phyloP scores from a whole-genome alignment of 2,329 filamentous ascomycete species.

The Rhynchosporium graminicola region DNA sequence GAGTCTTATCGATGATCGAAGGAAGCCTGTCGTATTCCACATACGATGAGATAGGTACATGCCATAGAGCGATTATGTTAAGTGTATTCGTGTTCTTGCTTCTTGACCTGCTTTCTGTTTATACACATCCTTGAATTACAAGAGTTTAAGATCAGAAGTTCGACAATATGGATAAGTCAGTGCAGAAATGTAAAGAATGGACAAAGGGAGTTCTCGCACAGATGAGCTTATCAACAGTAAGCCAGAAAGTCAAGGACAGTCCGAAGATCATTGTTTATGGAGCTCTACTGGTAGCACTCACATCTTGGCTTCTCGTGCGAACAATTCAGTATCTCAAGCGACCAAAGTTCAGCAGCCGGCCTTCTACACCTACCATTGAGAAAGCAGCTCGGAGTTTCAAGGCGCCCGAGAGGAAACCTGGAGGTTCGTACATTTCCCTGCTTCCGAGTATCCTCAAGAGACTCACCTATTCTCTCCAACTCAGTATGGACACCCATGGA shows the following conservation, averaged over 20 bases:
- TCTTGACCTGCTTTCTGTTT: constrained; percentile 1
- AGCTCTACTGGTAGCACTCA: constrained; percentile 21
- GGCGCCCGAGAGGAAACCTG: constrained; percentile 36
- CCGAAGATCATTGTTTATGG: constrained; percentile 32
- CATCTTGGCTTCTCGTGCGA: constrained; percentile 32
- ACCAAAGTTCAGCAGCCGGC: constrained; percentile 24
- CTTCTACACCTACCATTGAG: constrained; percentile 38
- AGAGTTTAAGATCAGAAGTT: not conserved
- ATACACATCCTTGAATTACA: too few species aligned
- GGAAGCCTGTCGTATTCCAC: constrained; percentile 12
- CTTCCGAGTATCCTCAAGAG: not conserved
- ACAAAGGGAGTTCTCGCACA: constrained; percentile 18
- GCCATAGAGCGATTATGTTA: too few species aligned
- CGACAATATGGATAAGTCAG: constrained; percentile 25
- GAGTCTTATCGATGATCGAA: constrained; percentile 20
- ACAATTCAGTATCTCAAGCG: constrained; percentile 30
- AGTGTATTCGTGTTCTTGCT: not conserved
- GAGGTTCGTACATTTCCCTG: constrained; percentile 32
- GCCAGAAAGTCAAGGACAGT: constrained; percentile 22
- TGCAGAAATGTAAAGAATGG: constrained; percentile 23
- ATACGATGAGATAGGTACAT: constrained; percentile 20
- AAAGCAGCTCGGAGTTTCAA: constrained; percentile 35
- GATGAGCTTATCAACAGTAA: constrained; percentile 15
- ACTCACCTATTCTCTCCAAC: constrained; percentile 20
- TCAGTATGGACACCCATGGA: constrained; percentile 40